Percentiles rank a stretch among this genome's conserved stretches.
Conservation (phyloP, 257 asterid species). For the Verbena officinalis region DNA sequence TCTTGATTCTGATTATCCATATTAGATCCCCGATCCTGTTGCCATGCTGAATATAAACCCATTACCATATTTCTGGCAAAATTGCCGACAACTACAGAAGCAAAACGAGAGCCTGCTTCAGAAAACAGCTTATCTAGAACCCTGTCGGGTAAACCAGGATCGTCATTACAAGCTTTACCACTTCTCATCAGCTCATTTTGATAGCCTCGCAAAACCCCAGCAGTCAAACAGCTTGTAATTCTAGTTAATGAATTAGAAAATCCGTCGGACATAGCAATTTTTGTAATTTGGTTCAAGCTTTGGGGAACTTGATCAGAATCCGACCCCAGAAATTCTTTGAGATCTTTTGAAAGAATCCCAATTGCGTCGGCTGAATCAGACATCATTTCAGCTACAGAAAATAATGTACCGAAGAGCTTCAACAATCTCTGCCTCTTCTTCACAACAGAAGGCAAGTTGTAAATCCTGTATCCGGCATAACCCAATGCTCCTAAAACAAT, state of each 20-base stretch:
- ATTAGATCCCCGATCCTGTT: background rate
- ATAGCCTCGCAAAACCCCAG: conserved; percentile 53
- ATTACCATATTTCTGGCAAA: conserved; percentile 56
- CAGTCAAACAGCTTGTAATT: conserved; percentile 52
- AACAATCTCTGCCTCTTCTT: conserved; percentile 50
- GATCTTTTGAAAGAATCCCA: conserved; percentile 60
- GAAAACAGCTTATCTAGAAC: conserved; percentile 56
- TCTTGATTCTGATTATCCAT: conserved; percentile 8
- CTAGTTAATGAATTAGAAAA: conserved; percentile 47
- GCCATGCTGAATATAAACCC: conserved; percentile 42
- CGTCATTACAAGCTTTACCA: conserved; percentile 4
- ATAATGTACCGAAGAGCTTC: conserved; percentile 44
- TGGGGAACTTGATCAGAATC: conserved; percentile 68
- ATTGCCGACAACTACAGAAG: conserved; percentile 71
- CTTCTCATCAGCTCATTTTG: conserved; percentile 23
- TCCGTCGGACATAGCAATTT: conserved; percentile 55
- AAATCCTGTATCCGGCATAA: conserved; percentile 56
- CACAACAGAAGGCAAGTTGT: conserved; percentile 54
- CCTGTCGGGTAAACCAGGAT: conserved; percentile 33
- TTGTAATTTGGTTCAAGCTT: conserved; percentile 70
- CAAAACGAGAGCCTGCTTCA: conserved; percentile 68
- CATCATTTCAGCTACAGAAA: conserved; percentile 54
- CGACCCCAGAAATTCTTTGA: conserved; percentile 56
- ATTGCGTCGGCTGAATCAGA: conserved; percentile 68
- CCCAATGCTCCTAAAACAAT: conserved; percentile 55